Conservation (phyloP, 2,329 filamentous ascomycete genomes). For the Alternaria atra region DNA sequence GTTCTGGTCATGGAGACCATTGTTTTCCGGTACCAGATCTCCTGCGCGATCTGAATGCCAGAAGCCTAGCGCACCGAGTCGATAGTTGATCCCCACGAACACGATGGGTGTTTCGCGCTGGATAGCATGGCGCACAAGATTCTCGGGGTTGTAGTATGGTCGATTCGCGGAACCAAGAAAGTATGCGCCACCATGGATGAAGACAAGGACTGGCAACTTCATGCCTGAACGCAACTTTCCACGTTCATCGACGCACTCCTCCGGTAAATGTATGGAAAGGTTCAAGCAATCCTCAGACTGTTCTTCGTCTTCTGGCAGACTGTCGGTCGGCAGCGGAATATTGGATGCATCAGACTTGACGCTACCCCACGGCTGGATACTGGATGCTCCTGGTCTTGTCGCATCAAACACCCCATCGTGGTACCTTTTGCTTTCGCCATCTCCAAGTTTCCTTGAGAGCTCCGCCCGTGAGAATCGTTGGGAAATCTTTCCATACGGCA, state of each 20-base stretch:
- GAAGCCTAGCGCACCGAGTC: constrained; percentile 38
- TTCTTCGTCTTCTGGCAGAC: constrained; percentile 25
- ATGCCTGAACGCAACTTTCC: constrained; percentile 13
- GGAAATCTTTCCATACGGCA: constrained; percentile 21
- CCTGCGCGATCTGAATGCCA: constrained; percentile 57
- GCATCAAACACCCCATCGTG: constrained; percentile 21
- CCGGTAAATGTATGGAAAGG: constrained; percentile 38
- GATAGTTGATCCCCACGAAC: constrained; percentile 30
- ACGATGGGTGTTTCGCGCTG: constrained; percentile 14
- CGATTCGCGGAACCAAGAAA: constrained; percentile 59
- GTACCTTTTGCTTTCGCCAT: background rate
- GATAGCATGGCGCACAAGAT: constrained; percentile 17
- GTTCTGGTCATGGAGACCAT: constrained; percentile 44
- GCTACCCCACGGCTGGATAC: constrained; percentile 26
- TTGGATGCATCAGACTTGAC: constrained; percentile 28
- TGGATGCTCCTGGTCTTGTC: constrained; percentile 21
- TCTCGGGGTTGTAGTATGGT: constrained; percentile 59
- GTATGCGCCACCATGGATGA: constrained; percentile 63
- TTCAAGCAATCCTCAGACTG: constrained; percentile 57
- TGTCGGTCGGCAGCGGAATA: constrained; percentile 23
- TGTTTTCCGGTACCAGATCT: constrained; percentile 33
- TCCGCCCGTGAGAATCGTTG: constrained; percentile 26
- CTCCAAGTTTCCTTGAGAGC: constrained; percentile 1
- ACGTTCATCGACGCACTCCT: constrained; percentile 55
- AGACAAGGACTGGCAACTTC: constrained; percentile 60